A percentile compares a stretch with the other conserved stretches of the same genome.
Conservation (phyloP, 805 yeast genomes). For the Nakazawaea ernobii region DNA sequence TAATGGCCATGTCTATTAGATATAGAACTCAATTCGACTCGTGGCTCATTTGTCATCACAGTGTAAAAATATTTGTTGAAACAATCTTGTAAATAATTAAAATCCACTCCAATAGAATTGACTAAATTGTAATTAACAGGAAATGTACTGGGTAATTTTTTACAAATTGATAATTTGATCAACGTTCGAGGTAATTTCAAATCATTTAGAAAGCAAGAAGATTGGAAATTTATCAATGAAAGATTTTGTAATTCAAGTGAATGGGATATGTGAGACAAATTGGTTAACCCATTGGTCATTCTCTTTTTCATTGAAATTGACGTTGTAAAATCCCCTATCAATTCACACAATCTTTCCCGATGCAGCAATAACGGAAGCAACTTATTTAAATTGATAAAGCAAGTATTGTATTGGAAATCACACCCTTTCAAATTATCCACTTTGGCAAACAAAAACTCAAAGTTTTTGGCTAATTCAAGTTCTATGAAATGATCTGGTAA, state of each 20-base stretch:
- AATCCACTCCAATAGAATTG: constrained; percentile 14
- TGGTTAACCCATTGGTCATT: not conserved
- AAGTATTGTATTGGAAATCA: constrained; percentile 16
- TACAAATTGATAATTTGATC: constrained; percentile 12
- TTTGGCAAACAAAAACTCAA: constrained; percentile 13
- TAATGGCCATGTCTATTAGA: constrained; percentile 8
- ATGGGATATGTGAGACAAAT: not conserved
- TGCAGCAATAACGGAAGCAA: constrained; percentile 8
- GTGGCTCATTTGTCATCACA: constrained; percentile 13
- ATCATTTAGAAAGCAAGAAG: constrained; percentile 4
- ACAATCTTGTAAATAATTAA: constrained; percentile 15
- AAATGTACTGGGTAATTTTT: constrained; percentile 7
- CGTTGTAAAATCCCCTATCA: constrained; percentile 14
- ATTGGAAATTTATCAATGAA: constrained; percentile 10
- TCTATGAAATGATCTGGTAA: constrained; percentile 21
- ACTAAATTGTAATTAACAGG: constrained; percentile 14
- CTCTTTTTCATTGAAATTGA: constrained; percentile 8
- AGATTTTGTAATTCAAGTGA: constrained; percentile 9
- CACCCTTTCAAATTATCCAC: constrained; percentile 14
- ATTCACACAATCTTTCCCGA: constrained; percentile 4
- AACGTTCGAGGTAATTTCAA: constrained; percentile 1
- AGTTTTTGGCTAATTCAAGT: constrained; percentile 14
- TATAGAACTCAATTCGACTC: constrained; percentile 10
- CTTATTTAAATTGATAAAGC: constrained; percentile 15
- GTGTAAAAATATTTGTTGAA: constrained; percentile 16